Evolutionary conservation across 176 grass and related monocot species (phyloP), one percentile per base, ranked within the genome.

Genomic region (Bromus sterilis): DNA sequence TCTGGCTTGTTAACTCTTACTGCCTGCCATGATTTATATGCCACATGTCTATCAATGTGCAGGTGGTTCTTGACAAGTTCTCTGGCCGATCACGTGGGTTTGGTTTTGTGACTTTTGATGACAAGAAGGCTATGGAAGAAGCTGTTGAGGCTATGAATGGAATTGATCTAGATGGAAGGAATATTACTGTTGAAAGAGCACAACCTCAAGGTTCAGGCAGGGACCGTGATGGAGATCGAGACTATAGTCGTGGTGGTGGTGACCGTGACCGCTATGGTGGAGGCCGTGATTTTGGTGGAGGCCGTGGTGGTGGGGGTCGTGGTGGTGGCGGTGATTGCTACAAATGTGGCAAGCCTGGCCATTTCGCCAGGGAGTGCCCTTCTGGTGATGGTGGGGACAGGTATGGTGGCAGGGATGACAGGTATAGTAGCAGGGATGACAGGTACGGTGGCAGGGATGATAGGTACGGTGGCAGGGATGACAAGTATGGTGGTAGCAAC

Each of bases 351-450:
- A 87, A 87, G 33, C 89, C 89, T 87, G 89, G 89, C 12, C 84
- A 91, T 80, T 87, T 91, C 23, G 89, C 89, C 33, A 83, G 89
- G 89, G 89, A 91, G 67, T 91, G 89, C 84, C 89, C 84, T 62
- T 90, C 89, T 75, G 80, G 84, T 56, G 89, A 91, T 87, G 89
- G 84, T 91, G 89, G 70, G 16, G 70, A 73, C 42, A 73, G 70
- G 70, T 73, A 86, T 83, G 88, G 83, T 86, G 74, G 28, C 82
- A 86, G 89, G 78, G 89, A 85, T 51, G 84, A 90, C 56, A 83
- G 89, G 56, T 90, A 87, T 37, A 42, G 84, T 56, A 34, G 84
- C 5, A 77, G 82, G 56, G 78, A 80, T 60, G 88, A 86, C 42
- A 73, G 70, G 42, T 44, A 91, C 77, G 69, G 84, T 71, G 76